phyloP scores from a whole-genome alignment of 345 rosid genomes.

The Xanthoceras sorbifolium region DNA sequence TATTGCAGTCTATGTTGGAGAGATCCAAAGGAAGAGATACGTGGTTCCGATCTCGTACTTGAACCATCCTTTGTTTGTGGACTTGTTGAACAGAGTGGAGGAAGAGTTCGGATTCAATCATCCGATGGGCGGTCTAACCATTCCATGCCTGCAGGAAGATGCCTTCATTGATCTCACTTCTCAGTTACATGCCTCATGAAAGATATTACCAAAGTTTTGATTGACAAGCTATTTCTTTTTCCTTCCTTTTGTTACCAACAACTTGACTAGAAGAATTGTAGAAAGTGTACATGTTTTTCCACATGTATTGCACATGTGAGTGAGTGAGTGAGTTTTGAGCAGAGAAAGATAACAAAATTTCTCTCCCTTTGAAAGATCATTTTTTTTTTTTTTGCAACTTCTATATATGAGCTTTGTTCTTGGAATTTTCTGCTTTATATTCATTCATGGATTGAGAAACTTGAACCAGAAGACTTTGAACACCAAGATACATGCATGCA shows the following conservation, averaged over 20 bases:
- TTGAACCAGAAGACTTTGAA: too few relatives aligned
- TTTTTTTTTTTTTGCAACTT: too few relatives aligned
- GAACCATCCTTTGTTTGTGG: slow-evolving; percentile 46
- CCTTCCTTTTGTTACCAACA: neutral
- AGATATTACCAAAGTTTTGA: slow-evolving; percentile 24
- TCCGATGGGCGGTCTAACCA: slow-evolving; percentile 29
- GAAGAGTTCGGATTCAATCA: slow-evolving; percentile 36
- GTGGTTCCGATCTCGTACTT: slow-evolving; percentile 44
- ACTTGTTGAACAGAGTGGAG: slow-evolving; percentile 16
- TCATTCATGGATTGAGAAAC: too few relatives aligned
- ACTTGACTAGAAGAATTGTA: neutral
- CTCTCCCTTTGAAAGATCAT: neutral
- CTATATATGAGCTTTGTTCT: too few relatives aligned
- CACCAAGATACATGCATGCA: too few relatives aligned
- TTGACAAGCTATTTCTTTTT: neutral
- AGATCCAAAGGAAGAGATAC: slow-evolving; percentile 38
- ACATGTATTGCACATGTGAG: too few relatives aligned
- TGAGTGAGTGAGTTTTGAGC: too few relatives aligned
- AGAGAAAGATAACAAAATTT: neutral
- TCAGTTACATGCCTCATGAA: slow-evolving; percentile 21
- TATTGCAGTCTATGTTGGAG: slow-evolving; percentile 50
- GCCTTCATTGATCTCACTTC: slow-evolving; percentile 32
- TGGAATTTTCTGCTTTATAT: too few relatives aligned
- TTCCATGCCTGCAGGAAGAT: slow-evolving; percentile 36
- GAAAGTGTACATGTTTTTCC: too few relatives aligned